Base-by-base conservation (phyloP, 257 asterid species). In the Voacanga thouarsii region DNA sequence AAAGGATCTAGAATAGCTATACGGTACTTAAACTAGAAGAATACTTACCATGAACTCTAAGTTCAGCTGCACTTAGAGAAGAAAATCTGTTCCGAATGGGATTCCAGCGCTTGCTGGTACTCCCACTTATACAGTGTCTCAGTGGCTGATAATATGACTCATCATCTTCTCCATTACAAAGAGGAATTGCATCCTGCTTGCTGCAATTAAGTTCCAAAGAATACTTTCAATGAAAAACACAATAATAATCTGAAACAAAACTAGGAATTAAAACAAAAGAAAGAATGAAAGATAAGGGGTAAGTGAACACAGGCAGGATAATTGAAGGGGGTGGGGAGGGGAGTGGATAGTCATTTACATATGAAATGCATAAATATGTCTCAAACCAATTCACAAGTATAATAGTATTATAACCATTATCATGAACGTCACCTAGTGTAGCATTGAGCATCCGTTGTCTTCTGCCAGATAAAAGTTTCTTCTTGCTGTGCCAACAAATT, bases 391-490 rank as follows among this genome's bases (percentile, higher is more conserved):
- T 23, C 30, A 33, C 37, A 33, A 33, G 37, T 6, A 60, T 14
- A 30, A 18, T 50, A n/a, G 71, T 37, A 41, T 28, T 12, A 10
- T 50, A 76, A 50, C 53, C 63, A 33, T 24, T 24, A 45, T 75
- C 15, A 30, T 75, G 74, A 75, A 81, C 76, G 85, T 89, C 85
- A 93, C 99, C 95, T 87, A 65, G 81, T 79, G 82, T 90, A 86
- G 84, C 97, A 93, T 74, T 78, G 82, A 78, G 91, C 81, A 82
- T 93, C 99, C 21, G 89, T 12, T 1, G 97, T 88, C 88, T 95
- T 93, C 87, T 91, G 96, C 99, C 98, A 95, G 80, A 89, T 75
- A 77, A 84, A 90, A 59, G 99, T 93, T 61, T 93, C 98, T 68
- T 93, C 99, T 84, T 90, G 92, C 84, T 88, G 90, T 15, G 89